Evolutionary conservation across 768 basidiomycete species (phyloP), one percentile per base, ranked within the genome.

Genomic region (Mycena albidolilacea): DNA sequence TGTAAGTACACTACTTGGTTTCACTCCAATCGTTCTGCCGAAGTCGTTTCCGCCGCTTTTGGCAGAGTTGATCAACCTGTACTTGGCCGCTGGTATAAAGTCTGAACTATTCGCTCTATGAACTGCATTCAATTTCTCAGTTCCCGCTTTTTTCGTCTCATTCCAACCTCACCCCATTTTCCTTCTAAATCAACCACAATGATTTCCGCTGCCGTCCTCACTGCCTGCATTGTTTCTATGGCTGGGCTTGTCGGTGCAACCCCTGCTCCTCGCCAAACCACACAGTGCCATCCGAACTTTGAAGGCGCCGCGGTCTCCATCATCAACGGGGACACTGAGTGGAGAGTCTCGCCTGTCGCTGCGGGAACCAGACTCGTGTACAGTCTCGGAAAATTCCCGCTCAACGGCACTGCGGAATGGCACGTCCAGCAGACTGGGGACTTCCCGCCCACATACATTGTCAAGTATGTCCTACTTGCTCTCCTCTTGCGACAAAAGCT

Each of bases 281-380:
- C n/a, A 7, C n/a, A 15, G 21, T 73, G 71, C 46, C 68, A 37
- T 21, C 71, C 71, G 1, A 63, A 73, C 54, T 73, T 73, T 30
- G 66, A 69, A 55, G 71, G 71, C 39, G 71, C 64, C 17, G 67
- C 43, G 5, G 67, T 73, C 6, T 64, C 67, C 1, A 73, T 73
- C 35, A 69, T 69, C 14, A 44, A 17, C 19, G 10, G 7, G 1
- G 52, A 23, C 14, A 38, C 9, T 15, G 67, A 68, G 12, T 68
- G 66, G 71, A 46, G 41, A 4, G 61, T 58, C 19, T 62, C 67
- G 7, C 44, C 61, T 10, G 52, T 23, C 19, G 61, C 37, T 4
- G 61, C 72, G 43, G 72, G 72, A 39, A 69, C 67, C 6, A 1
- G n/a, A 23, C 71, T 72, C 54, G 12, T 54, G 15, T 9, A 19